Percentiles rank a stretch among this genome's conserved stretches.
Evolutionary conservation across 129 eudicot genomes (phyloP).

Genomic region (Chrysanthemum makinoi): DNA sequence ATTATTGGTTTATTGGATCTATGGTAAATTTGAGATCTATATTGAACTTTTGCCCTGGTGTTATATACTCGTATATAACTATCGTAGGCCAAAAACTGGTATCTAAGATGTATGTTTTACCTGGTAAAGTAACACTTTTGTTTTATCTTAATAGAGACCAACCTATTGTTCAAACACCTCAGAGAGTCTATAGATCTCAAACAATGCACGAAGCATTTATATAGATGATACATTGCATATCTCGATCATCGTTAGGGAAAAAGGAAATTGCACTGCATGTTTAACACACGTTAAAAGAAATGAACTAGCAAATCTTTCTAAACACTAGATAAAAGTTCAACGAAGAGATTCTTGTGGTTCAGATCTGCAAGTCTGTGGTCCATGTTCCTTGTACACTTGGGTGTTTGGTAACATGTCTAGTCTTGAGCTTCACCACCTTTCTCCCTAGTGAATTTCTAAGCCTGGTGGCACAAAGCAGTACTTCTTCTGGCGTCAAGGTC

Average conservation of each 20-base stretch:
- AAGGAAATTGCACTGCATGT: slow-evolving; percentile 8
- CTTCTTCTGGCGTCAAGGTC: slow-evolving; percentile 71
- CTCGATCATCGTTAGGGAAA: not conserved
- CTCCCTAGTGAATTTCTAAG: slow-evolving; percentile 84
- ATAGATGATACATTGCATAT: slow-evolving; percentile 1
- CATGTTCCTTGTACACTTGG: slow-evolving; percentile 98
- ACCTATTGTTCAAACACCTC: too few relatives aligned
- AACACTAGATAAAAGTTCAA: slow-evolving; percentile 5
- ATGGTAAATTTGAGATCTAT: too few relatives aligned
- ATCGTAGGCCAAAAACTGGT: not conserved
- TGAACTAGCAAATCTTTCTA: not conserved
- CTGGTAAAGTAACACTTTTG: not conserved
- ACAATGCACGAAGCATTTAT: not conserved
- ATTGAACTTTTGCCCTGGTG: too few relatives aligned
- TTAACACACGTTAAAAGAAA: not conserved
- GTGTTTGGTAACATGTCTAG: slow-evolving; percentile 79
- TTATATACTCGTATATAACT: too few relatives aligned
- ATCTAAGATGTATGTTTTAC: not conserved
- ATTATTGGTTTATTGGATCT: too few relatives aligned
- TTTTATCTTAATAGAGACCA: too few relatives aligned
- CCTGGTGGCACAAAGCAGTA: slow-evolving; percentile 64
- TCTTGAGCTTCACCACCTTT: slow-evolving; percentile 91
- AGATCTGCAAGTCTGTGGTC: slow-evolving; percentile 61
- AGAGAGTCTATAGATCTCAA: not conserved
- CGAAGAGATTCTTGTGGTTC: slow-evolving; percentile 16